These are phyloP conservation scores for Phaeosphaeriaceae sp. DNA, from an alignment of 2,329 filamentous ascomycete species.

Conservation along the genomic window DNA sequence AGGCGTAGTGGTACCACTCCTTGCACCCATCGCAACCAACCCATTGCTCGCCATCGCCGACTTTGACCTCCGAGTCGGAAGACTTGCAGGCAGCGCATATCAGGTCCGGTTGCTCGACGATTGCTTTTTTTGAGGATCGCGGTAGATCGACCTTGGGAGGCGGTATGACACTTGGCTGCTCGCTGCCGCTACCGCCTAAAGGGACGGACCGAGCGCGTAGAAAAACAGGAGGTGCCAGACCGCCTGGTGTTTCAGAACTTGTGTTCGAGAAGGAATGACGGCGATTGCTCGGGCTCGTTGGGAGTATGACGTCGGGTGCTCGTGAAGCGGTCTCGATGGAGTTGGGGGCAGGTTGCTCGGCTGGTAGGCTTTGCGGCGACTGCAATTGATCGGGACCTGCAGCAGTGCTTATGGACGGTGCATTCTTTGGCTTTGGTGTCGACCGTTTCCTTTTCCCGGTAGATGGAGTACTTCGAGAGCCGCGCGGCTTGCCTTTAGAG, in stretches of 20 bases:
- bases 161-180: constrained; percentile 8
- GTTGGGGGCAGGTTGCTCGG: constrained; percentile 25
- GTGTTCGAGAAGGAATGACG: constrained; percentile 41
- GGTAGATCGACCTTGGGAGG: constrained; percentile 15
- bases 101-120: constrained; percentile 48
- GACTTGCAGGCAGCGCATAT: constrained; percentile 65
- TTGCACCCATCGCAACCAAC: constrained; percentile 74
- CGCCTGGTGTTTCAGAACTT: constrained; percentile 9
- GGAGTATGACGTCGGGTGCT: constrained; percentile 1
- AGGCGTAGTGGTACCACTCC: constrained; percentile 72
- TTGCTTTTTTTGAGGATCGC: constrained; percentile 15
- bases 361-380: constrained; percentile 42
- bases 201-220: constrained; percentile 43
- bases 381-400: constrained; percentile 38
- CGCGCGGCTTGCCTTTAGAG: constrained; percentile 56
- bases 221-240: constrained; percentile 2
- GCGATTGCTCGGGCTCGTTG: constrained; percentile 23
- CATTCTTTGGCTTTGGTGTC: constrained; percentile 42
- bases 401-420: constrained; percentile 19
- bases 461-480: constrained; percentile 44
- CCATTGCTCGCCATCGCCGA: constrained; percentile 66
- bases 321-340: background rate
- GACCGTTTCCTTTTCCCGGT: constrained; percentile 51
- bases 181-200: constrained; percentile 19
- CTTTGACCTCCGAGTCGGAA: constrained; percentile 59